Base-by-base conservation (phyloP, 495 filamentous ascomycete genomes). In the Daldinia childiae region DNA sequence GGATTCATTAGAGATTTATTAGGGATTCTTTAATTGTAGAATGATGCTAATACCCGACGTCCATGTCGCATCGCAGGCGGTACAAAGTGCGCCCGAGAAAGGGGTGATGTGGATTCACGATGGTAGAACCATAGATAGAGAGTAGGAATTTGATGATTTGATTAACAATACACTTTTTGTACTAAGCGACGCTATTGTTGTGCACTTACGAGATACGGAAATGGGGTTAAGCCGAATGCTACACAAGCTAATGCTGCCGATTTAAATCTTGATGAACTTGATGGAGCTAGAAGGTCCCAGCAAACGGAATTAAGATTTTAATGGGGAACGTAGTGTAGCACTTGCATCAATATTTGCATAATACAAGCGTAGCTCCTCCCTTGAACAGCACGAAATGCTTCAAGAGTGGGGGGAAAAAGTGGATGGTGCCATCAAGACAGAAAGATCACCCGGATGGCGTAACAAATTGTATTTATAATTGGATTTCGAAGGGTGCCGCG, bases 351-450 rank as follows among this genome's bases (percentile, higher is more conserved):
- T 34, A 11, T 9, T 34, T 34, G 32, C 32, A 34, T 43, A 43
- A 43, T 17, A 43, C 39, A n/a, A n/a, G n/a, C 39, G 39, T 43
- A 34, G 32, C 32, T 34, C 32, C 32, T 34, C 32, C 32, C 32
- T 11, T 8, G 2, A 32, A 32, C 30, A 32, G 2, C 8, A 32
- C 32, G 9, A 34, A 34, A 1, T 34, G 12, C 34, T 14, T 19
- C 43, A 48, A 48, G 43, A 48, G 43, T 48, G 43, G 43, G 43
- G 43, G 19, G 19, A 24, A 24, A 48, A 48, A 48, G 43, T 48
- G 43, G 43, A 48, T 48, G 43, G 19, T 48, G 43, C 39, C 39
- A 41, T 41, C 39, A 41, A 39, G 43, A 48, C 39, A 41, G n/a
- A 15, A 41, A 39, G 43, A 48, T 48, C 43, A 24, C 8, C 43